A percentile compares a stretch with the other conserved stretches of the same genome.
Conservation (phyloP, 176 grass and related monocot species). For the Aegilops sharonensis region DNA sequence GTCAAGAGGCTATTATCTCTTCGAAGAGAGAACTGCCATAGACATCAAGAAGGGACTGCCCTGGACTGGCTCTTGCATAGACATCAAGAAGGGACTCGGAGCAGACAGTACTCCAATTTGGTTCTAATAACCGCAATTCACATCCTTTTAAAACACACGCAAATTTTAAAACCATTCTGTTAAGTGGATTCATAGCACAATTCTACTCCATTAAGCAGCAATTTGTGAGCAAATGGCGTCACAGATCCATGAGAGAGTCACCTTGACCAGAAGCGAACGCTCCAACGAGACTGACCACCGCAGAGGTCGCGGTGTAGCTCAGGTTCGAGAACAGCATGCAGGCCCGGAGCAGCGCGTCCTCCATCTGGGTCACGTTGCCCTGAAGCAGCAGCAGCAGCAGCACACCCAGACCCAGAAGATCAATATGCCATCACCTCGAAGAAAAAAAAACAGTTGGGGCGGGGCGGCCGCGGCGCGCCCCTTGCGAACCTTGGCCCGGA, state of each 20-base stretch:
- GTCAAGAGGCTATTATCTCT: not conserved
- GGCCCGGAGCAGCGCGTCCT: not conserved
- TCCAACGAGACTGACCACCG: not conserved
- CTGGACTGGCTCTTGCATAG: not conserved
- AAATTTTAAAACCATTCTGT: not conserved
- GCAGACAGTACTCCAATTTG: not conserved
- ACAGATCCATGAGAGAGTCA: not conserved
- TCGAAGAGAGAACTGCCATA: not conserved
- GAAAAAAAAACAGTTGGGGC: not conserved
- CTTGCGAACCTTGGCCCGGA: conserved; percentile 18
- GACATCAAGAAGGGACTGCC: not conserved
- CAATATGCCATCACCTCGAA: not conserved
- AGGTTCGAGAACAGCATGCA: not conserved
- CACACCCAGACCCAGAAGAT: not conserved
- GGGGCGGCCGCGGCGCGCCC: not conserved
- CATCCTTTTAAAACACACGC: not conserved
- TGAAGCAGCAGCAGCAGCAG: not conserved
- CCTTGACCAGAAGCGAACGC: not conserved
- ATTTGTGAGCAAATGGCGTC: not conserved
- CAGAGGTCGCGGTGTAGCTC: not conserved
- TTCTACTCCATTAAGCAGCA: not conserved
- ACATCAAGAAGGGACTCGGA: not conserved
- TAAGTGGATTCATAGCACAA: not conserved
- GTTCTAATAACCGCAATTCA: not conserved
- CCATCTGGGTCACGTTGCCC: conserved; percentile 5